These are phyloP conservation scores for Rheum nobile DNA, from an alignment of 148 eudicot species.

Conservation along the genomic window DNA sequence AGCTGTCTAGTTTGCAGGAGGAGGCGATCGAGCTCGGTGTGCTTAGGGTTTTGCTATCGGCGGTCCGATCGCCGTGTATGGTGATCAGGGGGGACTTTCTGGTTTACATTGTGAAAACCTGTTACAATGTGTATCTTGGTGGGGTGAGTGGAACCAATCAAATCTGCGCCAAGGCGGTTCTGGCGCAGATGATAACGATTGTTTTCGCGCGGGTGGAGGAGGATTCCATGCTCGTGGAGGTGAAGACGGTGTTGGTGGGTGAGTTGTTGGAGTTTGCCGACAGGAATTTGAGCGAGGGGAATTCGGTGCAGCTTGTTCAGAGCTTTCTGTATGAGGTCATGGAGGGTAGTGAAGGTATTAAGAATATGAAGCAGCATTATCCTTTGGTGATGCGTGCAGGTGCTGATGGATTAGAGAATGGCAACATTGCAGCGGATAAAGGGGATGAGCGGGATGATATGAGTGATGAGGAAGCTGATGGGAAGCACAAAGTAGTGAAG, in stretches of 20 bases:
- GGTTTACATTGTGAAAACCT: constrained; percentile 56
- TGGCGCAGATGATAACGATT: constrained; percentile 83
- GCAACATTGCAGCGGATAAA: constrained; percentile 10
- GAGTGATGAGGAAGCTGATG: constrained; percentile 18
- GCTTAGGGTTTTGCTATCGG: constrained; percentile 56
- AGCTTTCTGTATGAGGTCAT: constrained; percentile 57
- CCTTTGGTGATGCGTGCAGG: constrained; percentile 5
- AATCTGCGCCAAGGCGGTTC: constrained; percentile 87
- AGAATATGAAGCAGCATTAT: constrained; percentile 11
- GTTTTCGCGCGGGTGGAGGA: constrained; percentile 63
- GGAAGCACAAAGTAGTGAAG: constrained; percentile 13
- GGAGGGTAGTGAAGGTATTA: constrained; percentile 35
- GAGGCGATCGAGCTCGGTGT: constrained; percentile 56
- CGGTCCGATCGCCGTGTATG: constrained; percentile 49
- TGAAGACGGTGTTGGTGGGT: constrained; percentile 42
- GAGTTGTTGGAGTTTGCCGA: constrained; percentile 80
- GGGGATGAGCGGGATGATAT: constrained; percentile 13
- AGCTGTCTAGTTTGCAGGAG: constrained; percentile 41
- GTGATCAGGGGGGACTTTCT: constrained; percentile 63
- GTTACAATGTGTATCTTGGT: constrained; percentile 81
- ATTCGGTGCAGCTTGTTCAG: constrained; percentile 71
- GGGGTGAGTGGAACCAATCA: constrained; percentile 83
- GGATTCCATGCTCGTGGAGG: constrained; percentile 34
- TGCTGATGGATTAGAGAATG: constrained; percentile 12
- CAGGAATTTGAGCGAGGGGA: constrained; percentile 87